phyloP scores from a whole-genome alignment of 2,329 filamentous ascomycete species.

The Aureobasidium uvarum region DNA sequence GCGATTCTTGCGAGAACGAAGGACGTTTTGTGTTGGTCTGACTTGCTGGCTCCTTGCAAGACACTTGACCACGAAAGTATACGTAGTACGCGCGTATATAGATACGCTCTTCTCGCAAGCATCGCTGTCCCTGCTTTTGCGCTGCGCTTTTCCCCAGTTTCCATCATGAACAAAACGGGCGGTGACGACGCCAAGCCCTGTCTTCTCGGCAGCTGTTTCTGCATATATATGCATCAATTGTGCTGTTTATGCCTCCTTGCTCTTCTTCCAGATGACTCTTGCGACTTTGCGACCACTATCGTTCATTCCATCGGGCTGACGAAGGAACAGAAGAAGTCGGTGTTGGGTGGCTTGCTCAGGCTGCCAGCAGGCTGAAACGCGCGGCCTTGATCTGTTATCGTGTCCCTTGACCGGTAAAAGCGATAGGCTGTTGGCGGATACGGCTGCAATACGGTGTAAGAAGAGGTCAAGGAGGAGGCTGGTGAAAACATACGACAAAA shows the following conservation, averaged over 20 bases:
- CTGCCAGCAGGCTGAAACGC: not conserved
- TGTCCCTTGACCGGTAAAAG: not conserved
- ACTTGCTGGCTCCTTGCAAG: not conserved
- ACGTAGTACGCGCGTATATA: not conserved
- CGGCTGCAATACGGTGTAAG: not conserved
- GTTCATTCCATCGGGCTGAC: not conserved
- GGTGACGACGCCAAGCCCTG: conserved; percentile 11
- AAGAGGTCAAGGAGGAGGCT: not conserved
- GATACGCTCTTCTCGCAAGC: not conserved
- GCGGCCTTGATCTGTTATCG: not conserved
- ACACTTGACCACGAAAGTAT: not conserved
- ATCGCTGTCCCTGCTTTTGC: not conserved
- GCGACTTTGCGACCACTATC: not conserved
- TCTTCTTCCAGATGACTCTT: not conserved
- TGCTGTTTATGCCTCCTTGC: not conserved
- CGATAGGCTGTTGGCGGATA: conserved; percentile 1
- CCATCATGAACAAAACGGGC: not conserved
- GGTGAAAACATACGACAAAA: not conserved
- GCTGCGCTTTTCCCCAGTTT: conserved; percentile 5
- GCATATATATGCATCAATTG: not conserved
- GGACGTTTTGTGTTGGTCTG: not conserved
- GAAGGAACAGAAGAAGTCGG: not conserved
- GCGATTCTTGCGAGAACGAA: not conserved
- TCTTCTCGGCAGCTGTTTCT: not conserved
- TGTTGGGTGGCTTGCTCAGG: not conserved